phyloP scores from a whole-genome alignment of 805 yeast species.

The Sugiyamaella floridensis region DNA sequence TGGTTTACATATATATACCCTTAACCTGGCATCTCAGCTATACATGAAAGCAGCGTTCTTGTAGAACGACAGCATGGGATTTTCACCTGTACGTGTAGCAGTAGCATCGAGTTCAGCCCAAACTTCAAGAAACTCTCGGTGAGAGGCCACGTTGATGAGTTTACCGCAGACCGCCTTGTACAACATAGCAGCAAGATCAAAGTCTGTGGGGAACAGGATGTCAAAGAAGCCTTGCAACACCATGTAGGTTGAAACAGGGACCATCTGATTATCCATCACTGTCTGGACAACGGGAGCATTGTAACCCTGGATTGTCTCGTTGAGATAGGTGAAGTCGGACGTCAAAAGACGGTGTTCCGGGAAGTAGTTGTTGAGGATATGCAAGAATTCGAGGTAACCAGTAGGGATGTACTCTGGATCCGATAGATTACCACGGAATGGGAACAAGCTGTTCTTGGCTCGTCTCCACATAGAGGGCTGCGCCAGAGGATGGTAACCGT shows the following conservation, averaged over 20 bases:
- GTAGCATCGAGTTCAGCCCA: slow-evolving; percentile 71
- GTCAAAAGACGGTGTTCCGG: slow-evolving; percentile 71
- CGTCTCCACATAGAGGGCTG: slow-evolving; percentile 40
- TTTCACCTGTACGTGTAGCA: slow-evolving; percentile 68
- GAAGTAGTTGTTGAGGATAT: slow-evolving; percentile 53
- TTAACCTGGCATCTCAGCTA: slow-evolving; percentile 11
- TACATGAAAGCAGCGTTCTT: slow-evolving; percentile 58
- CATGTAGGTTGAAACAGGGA: slow-evolving; percentile 68
- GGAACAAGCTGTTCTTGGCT: slow-evolving; percentile 47
- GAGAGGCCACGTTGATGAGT: slow-evolving; percentile 46
- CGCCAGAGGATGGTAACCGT: slow-evolving; percentile 55
- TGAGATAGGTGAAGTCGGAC: slow-evolving; percentile 55
- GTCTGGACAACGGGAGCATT: slow-evolving; percentile 79
- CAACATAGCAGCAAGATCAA: slow-evolving; percentile 50
- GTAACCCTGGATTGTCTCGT: slow-evolving; percentile 43
- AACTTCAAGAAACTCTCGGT: slow-evolving; percentile 53
- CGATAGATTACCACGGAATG: slow-evolving; percentile 59
- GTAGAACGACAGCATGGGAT: slow-evolving; percentile 75
- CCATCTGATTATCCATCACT: slow-evolving; percentile 56
- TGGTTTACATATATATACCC: not conserved
- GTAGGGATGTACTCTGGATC: slow-evolving; percentile 82
- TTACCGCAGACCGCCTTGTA: slow-evolving; percentile 61
- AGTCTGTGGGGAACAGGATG: slow-evolving; percentile 81
- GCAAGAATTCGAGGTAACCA: slow-evolving; percentile 56
- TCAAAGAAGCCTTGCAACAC: slow-evolving; percentile 81